Base-by-base conservation (phyloP, 805 yeast species). In the Wickerhamomyces sydowiorum region DNA sequence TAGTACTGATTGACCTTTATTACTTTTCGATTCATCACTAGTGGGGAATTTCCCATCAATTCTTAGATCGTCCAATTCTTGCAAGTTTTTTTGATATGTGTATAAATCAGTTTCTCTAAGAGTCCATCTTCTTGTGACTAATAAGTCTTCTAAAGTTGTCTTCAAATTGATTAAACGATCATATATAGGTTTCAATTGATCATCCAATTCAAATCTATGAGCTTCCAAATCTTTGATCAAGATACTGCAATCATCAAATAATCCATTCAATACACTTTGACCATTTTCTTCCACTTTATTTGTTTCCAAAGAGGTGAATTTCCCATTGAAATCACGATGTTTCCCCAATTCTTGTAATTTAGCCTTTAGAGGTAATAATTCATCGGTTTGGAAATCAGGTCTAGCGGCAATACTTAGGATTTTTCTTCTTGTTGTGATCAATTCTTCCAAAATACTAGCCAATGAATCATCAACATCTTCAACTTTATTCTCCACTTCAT, bases 91-190 rank as follows among this genome's bases (percentile, higher is more conserved):
- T 63, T 89, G 96, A 60, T 86, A 90, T 38, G 75, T 73, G 65
- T 85, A 93, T 47, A 93, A 71, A 65, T 93, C 99, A 0, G 99
- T 93, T 56, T 90, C 96, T 57, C 99, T 78, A 66, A 93, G 70
- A 2, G 98, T 91, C 99, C 99, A 93, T 61, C 99, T 77, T 63
- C 96, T 81, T 3, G 99, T 93, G 36, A 93, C 79, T 53, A 91
- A 71, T 48, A 93, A 68, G 51, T 86, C 87, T 52, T 87, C 96
- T 46, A 93, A 72, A 17, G 82, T 81, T 20, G 78, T 71, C 60
- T 88, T 86, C 51, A 88, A 71, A 36, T 73, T 76, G 24, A 76
- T 66, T 50, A 93, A 68, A 44, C 76, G 72, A 38, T 76, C 72
- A 63, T 86, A 90, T 23, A 85, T 69, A 15, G 76, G 76, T 38